Evolutionary conservation across 1,139 yeast genomes (phyloP).

Genomic region (Arxiozyma telluris): DNA sequence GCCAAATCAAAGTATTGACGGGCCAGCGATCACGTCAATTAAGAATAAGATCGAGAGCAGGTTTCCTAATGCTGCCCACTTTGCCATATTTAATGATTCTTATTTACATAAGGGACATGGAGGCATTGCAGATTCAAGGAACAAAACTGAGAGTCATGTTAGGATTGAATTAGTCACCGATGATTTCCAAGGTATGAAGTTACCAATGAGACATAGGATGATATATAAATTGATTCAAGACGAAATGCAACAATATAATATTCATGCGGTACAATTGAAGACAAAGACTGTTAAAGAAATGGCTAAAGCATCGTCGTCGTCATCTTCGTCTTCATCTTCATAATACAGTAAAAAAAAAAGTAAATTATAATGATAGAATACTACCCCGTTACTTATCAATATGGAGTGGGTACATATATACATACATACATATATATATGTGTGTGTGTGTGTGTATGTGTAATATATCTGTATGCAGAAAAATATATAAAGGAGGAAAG

Average conservation of each 20-base stretch:
- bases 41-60: constrained; percentile 37
- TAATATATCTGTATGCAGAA: not conserved
- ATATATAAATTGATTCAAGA: constrained; percentile 63
- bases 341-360: not conserved
- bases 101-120: constrained; percentile 84
- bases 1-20: constrained; percentile 26
- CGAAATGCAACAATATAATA: constrained; percentile 57
- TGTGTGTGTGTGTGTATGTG: not conserved
- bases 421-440: constrained; percentile 1
- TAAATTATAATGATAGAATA: no score
- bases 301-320: constrained; percentile 21
- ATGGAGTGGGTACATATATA: not conserved
- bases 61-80: constrained; percentile 41
- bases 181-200: constrained; percentile 53
- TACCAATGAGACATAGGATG: constrained; percentile 73
- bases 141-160: constrained; percentile 81
- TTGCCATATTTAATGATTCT: constrained; percentile 70
- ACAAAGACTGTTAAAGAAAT: constrained; percentile 69
- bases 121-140: constrained; percentile 66
- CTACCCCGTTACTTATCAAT: not conserved
- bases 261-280: constrained; percentile 84
- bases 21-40: constrained; percentile 48
- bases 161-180: constrained; percentile 50
- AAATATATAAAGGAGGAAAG: no score
- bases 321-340: not conserved